Evolutionary conservation across 2,329 filamentous ascomycete genomes (phyloP).

Genomic region (Botryotinia convoluta): DNA sequence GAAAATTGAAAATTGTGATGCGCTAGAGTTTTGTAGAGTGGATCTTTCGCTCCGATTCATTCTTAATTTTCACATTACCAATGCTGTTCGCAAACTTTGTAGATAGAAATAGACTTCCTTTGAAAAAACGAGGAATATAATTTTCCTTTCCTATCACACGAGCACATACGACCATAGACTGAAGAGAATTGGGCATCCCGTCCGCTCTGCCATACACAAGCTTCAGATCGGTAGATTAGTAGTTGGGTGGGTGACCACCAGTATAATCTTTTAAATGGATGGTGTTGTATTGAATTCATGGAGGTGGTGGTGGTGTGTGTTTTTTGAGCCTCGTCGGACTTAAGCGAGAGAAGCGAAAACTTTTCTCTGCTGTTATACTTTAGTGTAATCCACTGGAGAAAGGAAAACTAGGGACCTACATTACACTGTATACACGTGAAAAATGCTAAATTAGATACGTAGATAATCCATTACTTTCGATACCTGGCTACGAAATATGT

Average conservation of each 20-base stretch:
- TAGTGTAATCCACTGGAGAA: not conserved
- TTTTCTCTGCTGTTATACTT: no score
- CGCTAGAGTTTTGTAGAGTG: not conserved
- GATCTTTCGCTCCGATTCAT: not conserved
- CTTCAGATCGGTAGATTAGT: constrained; percentile 9
- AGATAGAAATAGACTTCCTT: no score
- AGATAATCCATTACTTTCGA: not conserved
- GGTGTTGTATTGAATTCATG: not conserved
- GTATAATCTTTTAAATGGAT: not conserved
- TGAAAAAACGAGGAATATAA: no score
- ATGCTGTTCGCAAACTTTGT: no score
- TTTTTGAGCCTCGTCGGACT: not conserved
- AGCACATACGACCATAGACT: no score
- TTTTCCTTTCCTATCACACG: no score
- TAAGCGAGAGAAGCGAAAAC: not conserved
- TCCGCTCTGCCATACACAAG: not conserved
- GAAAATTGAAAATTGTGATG: not conserved
- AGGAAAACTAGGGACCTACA: not conserved
- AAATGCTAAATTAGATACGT: not conserved
- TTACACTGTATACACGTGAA: not conserved
- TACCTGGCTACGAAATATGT: not conserved
- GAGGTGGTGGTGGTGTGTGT: not conserved
- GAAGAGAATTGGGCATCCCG: no score
- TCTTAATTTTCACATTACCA: not conserved
- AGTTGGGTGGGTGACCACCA: constrained; percentile 9